phyloP scores from a whole-genome alignment of 192 early-diverging fungal species.

The Pilobolus umbonatus region DNA sequence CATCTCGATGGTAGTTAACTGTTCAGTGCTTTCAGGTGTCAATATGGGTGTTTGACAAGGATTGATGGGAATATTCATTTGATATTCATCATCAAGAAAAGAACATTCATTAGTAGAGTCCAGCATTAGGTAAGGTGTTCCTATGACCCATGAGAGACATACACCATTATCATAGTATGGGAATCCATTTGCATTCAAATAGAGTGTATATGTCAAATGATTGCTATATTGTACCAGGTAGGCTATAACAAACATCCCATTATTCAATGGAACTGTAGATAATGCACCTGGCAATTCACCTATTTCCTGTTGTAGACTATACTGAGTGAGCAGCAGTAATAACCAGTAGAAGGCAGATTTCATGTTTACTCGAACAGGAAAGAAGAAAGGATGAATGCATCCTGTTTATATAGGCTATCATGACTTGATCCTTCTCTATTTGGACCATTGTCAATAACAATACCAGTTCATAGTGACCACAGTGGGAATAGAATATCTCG shows the following conservation, averaged over 20 bases:
- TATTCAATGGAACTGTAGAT: constrained; percentile 14
- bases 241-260: constrained; percentile 16
- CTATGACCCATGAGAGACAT: constrained; percentile 20
- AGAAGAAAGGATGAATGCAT: too few species aligned
- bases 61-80: constrained; percentile 1
- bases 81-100: constrained; percentile 1
- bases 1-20: constrained; percentile 12
- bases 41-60: constrained; percentile 9
- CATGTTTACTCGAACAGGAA: too few species aligned
- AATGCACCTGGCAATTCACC: constrained; percentile 12
- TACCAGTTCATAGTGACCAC: too few species aligned
- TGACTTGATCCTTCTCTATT: too few species aligned
- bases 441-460: too few species aligned
- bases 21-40: too few species aligned
- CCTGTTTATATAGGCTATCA: too few species aligned
- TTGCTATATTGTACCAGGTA: constrained; percentile 15
- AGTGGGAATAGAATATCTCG: too few species aligned
- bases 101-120: constrained; percentile 18
- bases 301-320: too few species aligned
- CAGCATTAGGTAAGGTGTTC: constrained; percentile 9
- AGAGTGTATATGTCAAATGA: constrained; percentile 16
- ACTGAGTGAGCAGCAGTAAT: too few species aligned
- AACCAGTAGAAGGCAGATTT: too few species aligned
- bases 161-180: constrained; percentile 6
- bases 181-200: constrained; percentile 6